Conservation (phyloP, 768 basidiomycete species). For the Tephrocybe sp. region DNA sequence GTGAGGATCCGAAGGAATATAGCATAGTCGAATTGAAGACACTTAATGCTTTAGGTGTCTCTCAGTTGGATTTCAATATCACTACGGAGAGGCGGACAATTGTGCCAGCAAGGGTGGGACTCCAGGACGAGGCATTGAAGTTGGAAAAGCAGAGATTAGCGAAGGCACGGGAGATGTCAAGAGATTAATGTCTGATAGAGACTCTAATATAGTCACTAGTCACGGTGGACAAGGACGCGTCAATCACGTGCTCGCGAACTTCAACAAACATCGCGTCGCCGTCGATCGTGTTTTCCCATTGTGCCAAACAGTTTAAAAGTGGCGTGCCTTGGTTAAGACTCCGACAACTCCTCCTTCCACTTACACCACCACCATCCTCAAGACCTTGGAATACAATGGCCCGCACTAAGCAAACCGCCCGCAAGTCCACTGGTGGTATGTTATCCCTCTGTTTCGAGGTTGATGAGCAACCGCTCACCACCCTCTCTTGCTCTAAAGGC, state of each 20-base stretch:
- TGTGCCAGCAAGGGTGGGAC: slow-evolving; percentile 42
- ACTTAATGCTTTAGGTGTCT: slow-evolving; percentile 47
- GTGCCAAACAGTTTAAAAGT: slow-evolving; percentile 26
- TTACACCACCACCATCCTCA: slow-evolving; percentile 24
- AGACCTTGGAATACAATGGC: slow-evolving; percentile 43
- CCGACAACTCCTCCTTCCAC: slow-evolving; percentile 19
- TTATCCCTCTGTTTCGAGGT: slow-evolving; percentile 1
- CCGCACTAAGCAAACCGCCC: slow-evolving; percentile 74
- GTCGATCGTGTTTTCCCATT: slow-evolving; percentile 7
- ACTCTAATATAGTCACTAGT: not conserved
- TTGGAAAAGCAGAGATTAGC: slow-evolving; percentile 43
- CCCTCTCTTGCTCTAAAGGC: slow-evolving; percentile 26
- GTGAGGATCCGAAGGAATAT: slow-evolving; percentile 43
- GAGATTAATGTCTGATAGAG: not conserved
- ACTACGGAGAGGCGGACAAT: slow-evolving; percentile 46
- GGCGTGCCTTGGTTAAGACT: slow-evolving; percentile 19
- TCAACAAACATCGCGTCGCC: slow-evolving; percentile 17
- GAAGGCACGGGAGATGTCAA: not conserved
- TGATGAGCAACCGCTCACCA: not conserved
- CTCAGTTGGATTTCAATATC: slow-evolving; percentile 42
- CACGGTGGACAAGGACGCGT: not conserved
- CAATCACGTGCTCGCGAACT: slow-evolving; percentile 9
- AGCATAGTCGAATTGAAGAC: slow-evolving; percentile 62
- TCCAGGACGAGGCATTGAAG: slow-evolving; percentile 47
- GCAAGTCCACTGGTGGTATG: slow-evolving; percentile 72